Evolutionary conservation across 2,329 filamentous ascomycete species (phyloP).

Genomic region (Penicillium rolfsii): DNA sequence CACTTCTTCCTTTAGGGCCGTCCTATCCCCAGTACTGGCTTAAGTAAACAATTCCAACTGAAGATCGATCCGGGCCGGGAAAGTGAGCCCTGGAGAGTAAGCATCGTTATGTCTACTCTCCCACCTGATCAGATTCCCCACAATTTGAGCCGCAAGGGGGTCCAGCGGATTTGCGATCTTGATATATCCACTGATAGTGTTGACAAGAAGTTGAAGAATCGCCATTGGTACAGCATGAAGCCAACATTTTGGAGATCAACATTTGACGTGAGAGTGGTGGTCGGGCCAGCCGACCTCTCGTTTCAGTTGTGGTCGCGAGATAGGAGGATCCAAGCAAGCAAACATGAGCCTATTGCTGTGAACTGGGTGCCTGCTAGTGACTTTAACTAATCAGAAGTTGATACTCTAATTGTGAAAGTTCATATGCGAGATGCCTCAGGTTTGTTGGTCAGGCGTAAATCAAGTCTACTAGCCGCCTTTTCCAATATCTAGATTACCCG

Average conservation of each 20-base stretch:
- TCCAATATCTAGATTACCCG: too few species aligned
- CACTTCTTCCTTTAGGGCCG: conserved; percentile 19
- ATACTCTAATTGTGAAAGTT: too few species aligned
- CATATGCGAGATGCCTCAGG: too few species aligned
- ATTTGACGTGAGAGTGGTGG: conserved; percentile 39
- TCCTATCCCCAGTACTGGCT: conserved; percentile 27
- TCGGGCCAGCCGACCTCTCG: conserved; percentile 41
- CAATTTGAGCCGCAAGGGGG: conserved; percentile 28
- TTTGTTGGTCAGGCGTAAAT: too few species aligned
- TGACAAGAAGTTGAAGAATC: conserved; percentile 41
- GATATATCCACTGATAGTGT: conserved; percentile 33
- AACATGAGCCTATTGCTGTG: conserved; percentile 38
- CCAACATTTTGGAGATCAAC: conserved; percentile 36
- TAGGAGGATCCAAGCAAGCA: conserved; percentile 27
- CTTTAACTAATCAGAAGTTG: not conserved
- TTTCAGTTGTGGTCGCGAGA: conserved; percentile 42
- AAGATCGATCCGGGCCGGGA: conserved; percentile 31
- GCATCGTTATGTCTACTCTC: conserved; percentile 39
- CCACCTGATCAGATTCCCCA: conserved; percentile 29
- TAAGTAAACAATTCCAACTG: conserved; percentile 33
- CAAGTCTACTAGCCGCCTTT: too few species aligned
- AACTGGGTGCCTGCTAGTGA: conserved; percentile 35
- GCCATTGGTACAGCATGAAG: conserved; percentile 39
- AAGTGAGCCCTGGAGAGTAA: conserved; percentile 32
- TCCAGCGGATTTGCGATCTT: conserved; percentile 36